These are phyloP conservation scores for Drechmeria coniospora DNA, from an alignment of 2,329 filamentous ascomycete genomes.

Conservation along the genomic window DNA sequence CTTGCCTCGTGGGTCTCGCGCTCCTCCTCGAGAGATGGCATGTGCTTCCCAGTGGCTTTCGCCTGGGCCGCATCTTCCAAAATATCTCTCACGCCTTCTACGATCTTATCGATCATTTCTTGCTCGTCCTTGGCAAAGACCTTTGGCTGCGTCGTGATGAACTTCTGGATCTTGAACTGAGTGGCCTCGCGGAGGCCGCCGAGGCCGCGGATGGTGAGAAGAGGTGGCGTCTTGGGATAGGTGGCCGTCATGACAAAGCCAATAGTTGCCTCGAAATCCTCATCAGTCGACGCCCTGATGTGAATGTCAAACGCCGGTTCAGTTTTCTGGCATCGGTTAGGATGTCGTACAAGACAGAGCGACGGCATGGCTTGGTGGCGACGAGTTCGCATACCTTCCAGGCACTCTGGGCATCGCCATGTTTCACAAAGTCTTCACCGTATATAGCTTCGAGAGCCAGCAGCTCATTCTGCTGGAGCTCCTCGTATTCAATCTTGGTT, in stretches of 20 bases:
- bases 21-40: conserved; percentile 82
- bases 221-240: conserved; percentile 72
- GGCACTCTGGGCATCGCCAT: conserved; percentile 54
- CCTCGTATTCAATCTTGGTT: conserved; percentile 52
- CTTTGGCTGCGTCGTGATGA: conserved; percentile 42
- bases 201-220: conserved; percentile 52
- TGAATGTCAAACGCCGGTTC: conserved; percentile 72
- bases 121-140: conserved; percentile 35
- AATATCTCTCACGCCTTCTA: conserved; percentile 56
- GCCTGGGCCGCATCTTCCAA: conserved; percentile 75
- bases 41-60: conserved; percentile 56
- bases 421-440: conserved; percentile 69
- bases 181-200: conserved; percentile 54
- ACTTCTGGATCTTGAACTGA: conserved; percentile 52
- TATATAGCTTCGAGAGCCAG: conserved; percentile 79
- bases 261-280: conserved; percentile 56
- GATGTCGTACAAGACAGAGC: not conserved
- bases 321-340: conserved; percentile 41
- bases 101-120: conserved; percentile 48
- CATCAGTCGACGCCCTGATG: conserved; percentile 58
- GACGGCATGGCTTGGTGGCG: not conserved
- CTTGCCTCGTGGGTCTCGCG: conserved; percentile 67
- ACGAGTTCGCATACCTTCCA: conserved; percentile 55
- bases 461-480: conserved; percentile 78
- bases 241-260: conserved; percentile 73